phyloP scores from a whole-genome alignment of 176 grass and related monocot species.

The Chloris gayana region DNA sequence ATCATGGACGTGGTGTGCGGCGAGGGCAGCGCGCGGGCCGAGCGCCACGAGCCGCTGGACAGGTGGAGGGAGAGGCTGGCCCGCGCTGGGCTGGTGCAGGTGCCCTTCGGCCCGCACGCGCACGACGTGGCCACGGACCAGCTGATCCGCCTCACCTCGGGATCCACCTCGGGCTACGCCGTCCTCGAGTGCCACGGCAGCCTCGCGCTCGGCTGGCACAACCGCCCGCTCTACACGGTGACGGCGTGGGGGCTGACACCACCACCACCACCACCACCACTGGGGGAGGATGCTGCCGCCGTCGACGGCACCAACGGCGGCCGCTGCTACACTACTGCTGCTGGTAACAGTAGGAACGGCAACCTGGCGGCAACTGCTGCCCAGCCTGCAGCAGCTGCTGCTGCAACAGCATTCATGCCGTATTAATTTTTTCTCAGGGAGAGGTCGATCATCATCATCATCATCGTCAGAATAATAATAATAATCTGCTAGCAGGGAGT shows the following conservation, averaged over 20 bases:
- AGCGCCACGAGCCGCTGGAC: slow-evolving; percentile 66
- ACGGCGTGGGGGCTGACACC: slow-evolving; percentile 54
- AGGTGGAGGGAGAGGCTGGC: slow-evolving; percentile 51
- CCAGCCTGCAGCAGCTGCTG: neutral
- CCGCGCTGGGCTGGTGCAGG: slow-evolving; percentile 42
- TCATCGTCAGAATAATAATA: no score
- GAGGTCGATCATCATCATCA: no score
- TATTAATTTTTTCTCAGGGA: no score
- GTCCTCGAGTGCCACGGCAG: slow-evolving; percentile 58
- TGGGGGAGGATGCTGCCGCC: neutral
- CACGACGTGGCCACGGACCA: slow-evolving; percentile 44
- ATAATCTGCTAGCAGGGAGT: no score
- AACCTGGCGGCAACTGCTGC: neutral
- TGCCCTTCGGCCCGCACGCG: slow-evolving; percentile 49
- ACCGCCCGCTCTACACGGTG: slow-evolving; percentile 50
- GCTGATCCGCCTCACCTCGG: slow-evolving; percentile 35
- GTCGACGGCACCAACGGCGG: neutral
- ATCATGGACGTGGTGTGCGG: slow-evolving; percentile 75
- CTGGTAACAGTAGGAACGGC: neutral
- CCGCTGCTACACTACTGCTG: neutral
- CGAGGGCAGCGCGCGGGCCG: slow-evolving; percentile 58
- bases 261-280: no score
- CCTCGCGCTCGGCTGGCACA: slow-evolving; percentile 64
- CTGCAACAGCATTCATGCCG: neutral
- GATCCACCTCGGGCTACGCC: slow-evolving; percentile 45